These are phyloP conservation scores for Podospora bellae-mahoneyi DNA, from an alignment of 495 filamentous ascomycete species.

Conservation along the genomic window DNA sequence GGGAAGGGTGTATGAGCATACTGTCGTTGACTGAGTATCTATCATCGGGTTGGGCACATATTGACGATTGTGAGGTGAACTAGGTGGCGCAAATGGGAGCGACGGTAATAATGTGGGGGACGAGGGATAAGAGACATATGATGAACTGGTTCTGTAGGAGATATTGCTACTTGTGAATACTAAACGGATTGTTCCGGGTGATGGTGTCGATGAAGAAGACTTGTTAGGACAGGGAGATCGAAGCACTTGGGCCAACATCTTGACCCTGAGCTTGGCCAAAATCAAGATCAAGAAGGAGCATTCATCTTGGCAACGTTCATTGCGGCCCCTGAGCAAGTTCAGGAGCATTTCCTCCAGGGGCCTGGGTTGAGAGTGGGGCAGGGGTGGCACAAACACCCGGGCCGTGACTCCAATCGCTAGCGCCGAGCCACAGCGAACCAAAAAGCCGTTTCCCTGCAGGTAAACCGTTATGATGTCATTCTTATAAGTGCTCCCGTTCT, in stretches of 20 bases:
- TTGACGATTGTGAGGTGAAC: neutral
- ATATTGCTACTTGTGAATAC: neutral
- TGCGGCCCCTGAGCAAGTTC: neutral
- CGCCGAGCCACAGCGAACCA: neutral
- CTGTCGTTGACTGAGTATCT: neutral
- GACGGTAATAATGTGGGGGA: too few relatives aligned
- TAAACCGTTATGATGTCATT: neutral
- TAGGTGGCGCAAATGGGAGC: neutral
- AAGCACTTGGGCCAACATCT: neutral
- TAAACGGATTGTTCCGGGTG: neutral
- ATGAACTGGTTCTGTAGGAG: neutral
- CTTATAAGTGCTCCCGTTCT: neutral
- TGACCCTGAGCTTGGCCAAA: neutral
- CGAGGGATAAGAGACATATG: too few relatives aligned
- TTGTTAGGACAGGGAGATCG: neutral
- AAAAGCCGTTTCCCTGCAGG: neutral
- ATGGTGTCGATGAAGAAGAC: neutral
- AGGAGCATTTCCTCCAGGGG: neutral
- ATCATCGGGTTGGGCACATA: neutral
- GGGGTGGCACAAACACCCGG: neutral
- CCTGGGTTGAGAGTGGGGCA: neutral
- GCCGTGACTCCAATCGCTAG: neutral
- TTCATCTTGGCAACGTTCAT: neutral
- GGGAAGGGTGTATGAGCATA: neutral
- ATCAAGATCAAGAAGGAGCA: neutral